Conservation (phyloP, 495 filamentous ascomycete genomes). For the Hypoxylon crocopeplum region DNA sequence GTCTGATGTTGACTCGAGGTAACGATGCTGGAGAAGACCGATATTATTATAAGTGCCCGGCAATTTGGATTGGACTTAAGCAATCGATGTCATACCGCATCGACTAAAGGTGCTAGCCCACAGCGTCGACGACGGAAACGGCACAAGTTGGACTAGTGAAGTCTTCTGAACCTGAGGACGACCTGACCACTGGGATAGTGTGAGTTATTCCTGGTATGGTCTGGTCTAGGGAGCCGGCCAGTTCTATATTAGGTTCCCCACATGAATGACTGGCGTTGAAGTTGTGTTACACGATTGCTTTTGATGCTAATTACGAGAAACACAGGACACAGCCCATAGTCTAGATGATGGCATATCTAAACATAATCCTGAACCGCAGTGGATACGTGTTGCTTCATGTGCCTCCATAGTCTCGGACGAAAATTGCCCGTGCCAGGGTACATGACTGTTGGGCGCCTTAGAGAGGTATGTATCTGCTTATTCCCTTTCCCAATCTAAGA, state of each 20-base stretch:
- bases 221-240: conserved; percentile 6
- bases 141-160: not conserved
- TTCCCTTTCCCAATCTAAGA: conserved; percentile 12
- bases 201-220: not conserved
- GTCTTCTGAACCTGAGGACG: conserved; percentile 2
- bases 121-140: conserved; percentile 4
- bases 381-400: conserved; percentile 11
- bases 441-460: conserved; percentile 1
- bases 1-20: not conserved
- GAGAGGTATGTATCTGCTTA: conserved; percentile 24
- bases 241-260: conserved; percentile 26
- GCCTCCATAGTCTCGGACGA: conserved; percentile 22
- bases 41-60: conserved; percentile 29
- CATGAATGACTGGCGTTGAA: conserved; percentile 2
- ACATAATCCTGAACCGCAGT: conserved; percentile 11
- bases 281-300: conserved; percentile 28
- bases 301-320: conserved; percentile 23
- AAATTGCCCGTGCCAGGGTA: conserved; percentile 12
- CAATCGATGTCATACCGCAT: conserved; percentile 27
- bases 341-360: conserved; percentile 22
- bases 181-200: conserved; percentile 13
- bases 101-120: conserved; percentile 12
- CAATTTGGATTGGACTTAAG: not conserved
- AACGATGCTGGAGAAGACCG: conserved; percentile 11
- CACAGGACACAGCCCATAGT: conserved; percentile 4